phyloP scores from a whole-genome alignment of 1,284 basidiomycete genomes.

The Anthracocystis panici-leucophaei region DNA sequence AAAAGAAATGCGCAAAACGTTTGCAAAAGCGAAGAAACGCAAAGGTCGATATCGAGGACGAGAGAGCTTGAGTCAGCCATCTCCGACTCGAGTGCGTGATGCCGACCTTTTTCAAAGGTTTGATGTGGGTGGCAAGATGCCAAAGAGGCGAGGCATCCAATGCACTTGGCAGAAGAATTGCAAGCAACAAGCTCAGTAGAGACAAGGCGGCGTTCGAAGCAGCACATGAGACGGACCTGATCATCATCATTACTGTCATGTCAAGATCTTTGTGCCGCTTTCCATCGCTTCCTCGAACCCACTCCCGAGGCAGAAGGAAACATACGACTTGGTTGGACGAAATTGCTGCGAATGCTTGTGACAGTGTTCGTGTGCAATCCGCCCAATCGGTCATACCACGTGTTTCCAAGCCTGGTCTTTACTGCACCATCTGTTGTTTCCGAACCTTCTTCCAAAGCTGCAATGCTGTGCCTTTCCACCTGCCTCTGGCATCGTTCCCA shows the following conservation, averaged over 20 bases:
- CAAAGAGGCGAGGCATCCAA: not conserved
- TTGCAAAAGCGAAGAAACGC: constrained; percentile 9
- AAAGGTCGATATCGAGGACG: constrained; percentile 50
- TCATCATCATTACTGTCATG: not conserved
- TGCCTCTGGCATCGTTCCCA: constrained; percentile 1
- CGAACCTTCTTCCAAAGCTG: not conserved
- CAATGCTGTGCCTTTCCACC: not conserved
- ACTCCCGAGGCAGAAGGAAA: not conserved
- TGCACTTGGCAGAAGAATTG: not conserved
- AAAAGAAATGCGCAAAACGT: constrained; percentile 18
- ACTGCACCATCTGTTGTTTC: not conserved
- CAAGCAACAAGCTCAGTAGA: not conserved
- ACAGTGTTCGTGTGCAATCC: not conserved
- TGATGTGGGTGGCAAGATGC: not conserved
- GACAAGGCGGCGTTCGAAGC: not conserved
- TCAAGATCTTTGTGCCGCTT: not conserved
- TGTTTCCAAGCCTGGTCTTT: not conserved
- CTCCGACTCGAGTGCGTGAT: constrained; percentile 50
- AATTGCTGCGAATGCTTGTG: not conserved
- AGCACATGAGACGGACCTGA: not conserved
- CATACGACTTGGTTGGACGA: not conserved
- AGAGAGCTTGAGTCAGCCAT: constrained; percentile 54
- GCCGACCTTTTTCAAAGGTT: constrained; percentile 19
- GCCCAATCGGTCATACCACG: not conserved
- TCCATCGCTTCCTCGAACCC: not conserved